Evolutionary conservation across 768 basidiomycete genomes (phyloP), one percentile per base, ranked within the genome.

Genomic region (Lactarius hengduanensis): DNA sequence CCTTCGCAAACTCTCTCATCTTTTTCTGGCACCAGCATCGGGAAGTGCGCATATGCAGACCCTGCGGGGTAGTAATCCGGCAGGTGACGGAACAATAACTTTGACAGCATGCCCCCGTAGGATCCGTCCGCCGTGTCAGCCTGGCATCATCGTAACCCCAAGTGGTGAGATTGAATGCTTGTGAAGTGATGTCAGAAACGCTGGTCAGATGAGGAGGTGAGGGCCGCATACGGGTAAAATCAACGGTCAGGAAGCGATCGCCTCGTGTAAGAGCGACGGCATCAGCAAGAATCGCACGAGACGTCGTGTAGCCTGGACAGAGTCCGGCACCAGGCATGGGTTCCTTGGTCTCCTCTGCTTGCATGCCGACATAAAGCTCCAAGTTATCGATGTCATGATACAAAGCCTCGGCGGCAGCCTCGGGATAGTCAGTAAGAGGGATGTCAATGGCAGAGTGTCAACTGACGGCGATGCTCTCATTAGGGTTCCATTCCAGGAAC

Each of bases 231-330:
- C 90, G 90, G 9, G 90, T 93, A 71, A 86, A 87, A 53, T 92
- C 90, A 10, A 82, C 80, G 0, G 92, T 92, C 69, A 91, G 76
- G 78, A 90, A 93, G 6, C 89, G 84, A 73, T 94, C 92, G 8
- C 92, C 91, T 38, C 92, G 84, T 36, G 83, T 85, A 64, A 94
- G 79, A 68, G 82, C 85, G 41, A 92, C 87, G 2, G 91, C 91
- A 73, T 92, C 91, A 13, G 87, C 81, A 16, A 95, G 79, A 69
- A 95, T 94, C n/a, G 91, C 89, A 54, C 92, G 82, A 8, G 91
- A 91, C 69, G 91, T 88, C 5, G 92, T 93, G 77, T 86, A 92
- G 32, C 91, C 90, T 5, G 91, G 91, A 74, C 91, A 92, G 5
- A 93, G 73, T 13, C 91, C 92, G 7, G 89, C 86, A 8, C 91